Base-by-base conservation (phyloP, 2,329 filamentous ascomycete species). In the Celoporthe dispersa region DNA sequence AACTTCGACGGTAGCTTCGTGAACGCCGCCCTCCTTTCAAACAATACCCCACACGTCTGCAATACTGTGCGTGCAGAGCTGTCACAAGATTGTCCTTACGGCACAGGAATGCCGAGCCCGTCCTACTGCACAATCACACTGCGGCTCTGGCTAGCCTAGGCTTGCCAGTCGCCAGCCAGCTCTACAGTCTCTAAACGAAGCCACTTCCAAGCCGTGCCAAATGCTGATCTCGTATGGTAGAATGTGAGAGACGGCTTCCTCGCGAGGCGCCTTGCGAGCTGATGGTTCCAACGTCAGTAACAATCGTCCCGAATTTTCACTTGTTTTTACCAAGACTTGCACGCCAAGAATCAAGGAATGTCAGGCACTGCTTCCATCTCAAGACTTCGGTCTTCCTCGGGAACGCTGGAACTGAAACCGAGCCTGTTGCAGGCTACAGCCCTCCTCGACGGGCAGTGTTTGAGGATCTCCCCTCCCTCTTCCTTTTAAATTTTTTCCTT, bases 361-460 rank as follows among this genome's bases (percentile, higher is more conserved):
- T 68, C 57, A 59, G 60, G 65, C 59, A 68, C 61, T 68, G 60
- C 65, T 31, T 64, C 51, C 57, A 35, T 70, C 64, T 60, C 67
- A 62, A 65, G 44, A 31, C 48, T 48, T 57, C 65, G 51, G 67
- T 37, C 53, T 64, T 61, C 65, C 61, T 37, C 65, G 60, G 65
- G 44, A 57, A 64, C 53, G 59, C 68, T 65, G 64, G 62, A 12
- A 62, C 66, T 70, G 69, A 70, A 70, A 70, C 69, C 53, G 55
- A 51, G 66, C 66, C 55, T 66, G 69, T 70, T 65, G 66, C 69
- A 70, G 66, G 61, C 66, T 66, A 41, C 51, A 62, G 37, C 44
- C 62, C 37, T 44, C 55, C 66, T 67, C 44, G 70, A 70, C 70
- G 61, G 61, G 64, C 28, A 51, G 68, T 35, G 70, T 70, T 71